These are phyloP conservation scores for Penicillium flavigenum DNA, from an alignment of 495 filamentous ascomycete species.

Conservation along the genomic window DNA sequence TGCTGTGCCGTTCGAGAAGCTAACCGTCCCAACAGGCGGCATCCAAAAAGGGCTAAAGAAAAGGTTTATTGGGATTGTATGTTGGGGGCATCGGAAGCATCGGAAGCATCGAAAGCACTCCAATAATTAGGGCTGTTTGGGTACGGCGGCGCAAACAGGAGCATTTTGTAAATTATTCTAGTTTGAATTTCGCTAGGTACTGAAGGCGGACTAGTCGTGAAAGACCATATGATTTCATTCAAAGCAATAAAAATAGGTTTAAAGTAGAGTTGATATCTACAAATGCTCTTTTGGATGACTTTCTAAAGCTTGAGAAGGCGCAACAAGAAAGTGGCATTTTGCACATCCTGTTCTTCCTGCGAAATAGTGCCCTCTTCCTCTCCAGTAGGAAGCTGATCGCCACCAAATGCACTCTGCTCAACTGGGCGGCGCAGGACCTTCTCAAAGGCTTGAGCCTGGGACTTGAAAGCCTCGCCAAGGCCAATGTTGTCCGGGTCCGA, in stretches of 20 bases:
- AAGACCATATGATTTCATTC: conserved; percentile 15
- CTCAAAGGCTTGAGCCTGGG: conserved; percentile 64
- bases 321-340: conserved; percentile 81
- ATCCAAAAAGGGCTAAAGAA: conserved; percentile 38
- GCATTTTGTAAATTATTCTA: conserved; percentile 5
- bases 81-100: background rate
- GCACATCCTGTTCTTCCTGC: conserved; percentile 87
- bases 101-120: background rate
- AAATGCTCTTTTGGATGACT: background rate
- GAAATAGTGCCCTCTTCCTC: conserved; percentile 63
- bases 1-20: background rate
- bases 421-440: conserved; percentile 79
- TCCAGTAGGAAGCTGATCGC: conserved; percentile 58
- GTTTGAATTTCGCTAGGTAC: background rate
- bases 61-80: background rate
- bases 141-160: conserved; percentile 5
- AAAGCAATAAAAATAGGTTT: background rate
- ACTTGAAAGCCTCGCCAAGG: conserved; percentile 69
- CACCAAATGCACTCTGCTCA: conserved; percentile 67
- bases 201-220: background rate
- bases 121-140: background rate
- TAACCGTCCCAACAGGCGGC: conserved; percentile 32
- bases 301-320: conserved; percentile 75
- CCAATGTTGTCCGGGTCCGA: conserved; percentile 75
- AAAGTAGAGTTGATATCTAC: conserved; percentile 19